Evolutionary conservation across 2,329 filamentous ascomycete species (phyloP).

Genomic region (Aspergillus candidus): DNA sequence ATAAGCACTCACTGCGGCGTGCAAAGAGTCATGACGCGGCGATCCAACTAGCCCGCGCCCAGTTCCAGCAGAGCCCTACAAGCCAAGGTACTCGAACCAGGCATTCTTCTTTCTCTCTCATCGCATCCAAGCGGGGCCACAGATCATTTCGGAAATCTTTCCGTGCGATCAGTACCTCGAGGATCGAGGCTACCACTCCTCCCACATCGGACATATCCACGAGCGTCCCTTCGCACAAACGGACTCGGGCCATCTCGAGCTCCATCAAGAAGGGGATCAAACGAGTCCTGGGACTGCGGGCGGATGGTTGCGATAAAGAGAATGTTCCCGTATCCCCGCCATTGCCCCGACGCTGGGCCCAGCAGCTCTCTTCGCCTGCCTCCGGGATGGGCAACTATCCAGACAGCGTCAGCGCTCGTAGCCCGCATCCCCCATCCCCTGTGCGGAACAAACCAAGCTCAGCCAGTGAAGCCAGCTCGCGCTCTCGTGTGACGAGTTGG

Average conservation of each 20-base stretch:
- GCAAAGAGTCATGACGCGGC: constrained; percentile 33
- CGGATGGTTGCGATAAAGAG: constrained; percentile 12
- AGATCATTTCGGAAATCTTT: constrained; percentile 35
- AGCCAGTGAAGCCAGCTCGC: constrained; percentile 30
- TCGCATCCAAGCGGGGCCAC: constrained; percentile 23
- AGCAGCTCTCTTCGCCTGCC: not conserved
- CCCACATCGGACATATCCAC: constrained; percentile 4
- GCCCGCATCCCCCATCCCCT: constrained; percentile 11
- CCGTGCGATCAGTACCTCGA: constrained; percentile 22
- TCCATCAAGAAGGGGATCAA: constrained; percentile 39
- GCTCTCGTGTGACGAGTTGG: constrained; percentile 46
- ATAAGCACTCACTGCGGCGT: constrained; percentile 16
- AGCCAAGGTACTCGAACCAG: constrained; percentile 14
- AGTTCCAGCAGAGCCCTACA: constrained; percentile 28
- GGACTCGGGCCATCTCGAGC: constrained; percentile 35
- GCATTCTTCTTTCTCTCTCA: constrained; percentile 19
- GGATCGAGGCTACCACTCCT: constrained; percentile 9
- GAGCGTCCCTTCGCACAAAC: constrained; percentile 14
- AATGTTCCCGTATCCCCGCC: constrained; percentile 20
- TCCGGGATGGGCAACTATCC: constrained; percentile 3
- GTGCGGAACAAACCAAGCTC: constrained; percentile 24
- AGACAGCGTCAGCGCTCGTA: not conserved
- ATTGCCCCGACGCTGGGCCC: constrained; percentile 9
- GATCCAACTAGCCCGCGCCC: constrained; percentile 37
- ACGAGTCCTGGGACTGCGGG: constrained; percentile 35